Conservation (phyloP, 2,329 filamentous ascomycete genomes). For the Myriosclerotinia curreyana region DNA sequence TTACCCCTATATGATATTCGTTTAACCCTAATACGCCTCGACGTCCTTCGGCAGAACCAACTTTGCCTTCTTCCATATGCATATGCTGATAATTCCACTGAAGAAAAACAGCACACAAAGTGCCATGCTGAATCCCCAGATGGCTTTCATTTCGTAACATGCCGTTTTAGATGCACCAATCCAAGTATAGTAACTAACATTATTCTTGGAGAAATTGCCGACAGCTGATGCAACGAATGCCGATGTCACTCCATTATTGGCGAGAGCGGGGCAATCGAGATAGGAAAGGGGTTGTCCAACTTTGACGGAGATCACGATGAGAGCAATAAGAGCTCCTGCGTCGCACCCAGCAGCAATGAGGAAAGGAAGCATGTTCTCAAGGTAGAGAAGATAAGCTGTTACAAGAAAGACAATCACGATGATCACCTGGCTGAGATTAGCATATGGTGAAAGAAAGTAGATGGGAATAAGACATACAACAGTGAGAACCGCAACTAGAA, state of each 20-base stretch:
- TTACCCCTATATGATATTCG: neutral
- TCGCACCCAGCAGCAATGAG: conserved; percentile 67
- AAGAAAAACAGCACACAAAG: conserved; percentile 70
- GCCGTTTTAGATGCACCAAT: conserved; percentile 56
- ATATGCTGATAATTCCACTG: conserved; percentile 55
- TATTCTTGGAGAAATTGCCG: conserved; percentile 44
- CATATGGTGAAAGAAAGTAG: neutral
- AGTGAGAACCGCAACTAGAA: conserved; percentile 74
- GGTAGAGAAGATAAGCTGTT: conserved; percentile 79
- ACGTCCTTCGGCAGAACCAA: conserved; percentile 27
- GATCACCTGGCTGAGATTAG: conserved; percentile 46
- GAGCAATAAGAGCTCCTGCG: conserved; percentile 66
- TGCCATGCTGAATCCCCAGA: conserved; percentile 82
- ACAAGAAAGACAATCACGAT: conserved; percentile 58
- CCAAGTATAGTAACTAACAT: conserved; percentile 48
- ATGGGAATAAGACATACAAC: conserved; percentile 58
- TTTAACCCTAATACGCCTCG: conserved; percentile 23
- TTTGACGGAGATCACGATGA: conserved; percentile 72
- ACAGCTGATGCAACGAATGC: conserved; percentile 47
- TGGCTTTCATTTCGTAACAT: conserved; percentile 80
- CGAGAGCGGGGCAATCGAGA: conserved; percentile 63
- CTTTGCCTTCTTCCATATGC: conserved; percentile 51
- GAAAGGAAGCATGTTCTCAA: conserved; percentile 72
- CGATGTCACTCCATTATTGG: conserved; percentile 43
- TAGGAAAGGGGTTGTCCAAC: conserved; percentile 79